Base-by-base conservation (phyloP, 495 filamentous ascomycete genomes). In the Poronia punctata region DNA sequence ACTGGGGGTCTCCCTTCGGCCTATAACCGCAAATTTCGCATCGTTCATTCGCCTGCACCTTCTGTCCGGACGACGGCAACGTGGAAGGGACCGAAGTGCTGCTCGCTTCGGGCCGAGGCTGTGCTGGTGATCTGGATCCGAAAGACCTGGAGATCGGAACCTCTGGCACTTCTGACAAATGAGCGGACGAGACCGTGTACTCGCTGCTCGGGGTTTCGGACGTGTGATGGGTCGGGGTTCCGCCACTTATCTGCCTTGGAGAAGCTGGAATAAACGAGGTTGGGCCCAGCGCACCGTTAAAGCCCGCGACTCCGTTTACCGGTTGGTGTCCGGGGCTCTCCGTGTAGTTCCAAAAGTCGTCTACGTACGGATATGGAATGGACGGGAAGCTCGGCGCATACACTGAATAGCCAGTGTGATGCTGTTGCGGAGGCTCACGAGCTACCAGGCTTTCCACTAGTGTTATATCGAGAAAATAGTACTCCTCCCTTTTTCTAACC, bases 11-110 rank as follows among this genome's bases (percentile, higher is more conserved):
- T 9, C 69, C 69, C 45, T 69, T 67, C 2, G 69, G 69, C 5
- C 66, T 63, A 54, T 72, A 72, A 1, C 64, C 69, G 47, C 69
- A 72, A 34, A 69, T 50, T 15, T 71, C 61, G 38, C 69, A 72
- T 26, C 53, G 47, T 10, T 61, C 52, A 31, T 65, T 48, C 7
- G 66, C 57, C 35, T 68, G 65, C 4, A 62, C 43, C 31, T 66
- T 62, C 14, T 55, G 49, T 5, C 43, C 39, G 2, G 46, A 22
- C 24, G 56, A 53, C 3, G 44, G 46, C 20, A 45, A 21, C 16
- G 34, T 28, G 12, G 42, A 45, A 26, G 19, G 35, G 7, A 34
- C 16, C 9, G 34, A 17, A 38, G 43, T 21, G 35, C 45, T 22
- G 35, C 30, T 18, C 42, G 38, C 6, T 7, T 42, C 39, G 8